These are phyloP conservation scores for Mollisia scopiformis DNA, from an alignment of 2,329 filamentous ascomycete genomes.

Conservation along the genomic window DNA sequence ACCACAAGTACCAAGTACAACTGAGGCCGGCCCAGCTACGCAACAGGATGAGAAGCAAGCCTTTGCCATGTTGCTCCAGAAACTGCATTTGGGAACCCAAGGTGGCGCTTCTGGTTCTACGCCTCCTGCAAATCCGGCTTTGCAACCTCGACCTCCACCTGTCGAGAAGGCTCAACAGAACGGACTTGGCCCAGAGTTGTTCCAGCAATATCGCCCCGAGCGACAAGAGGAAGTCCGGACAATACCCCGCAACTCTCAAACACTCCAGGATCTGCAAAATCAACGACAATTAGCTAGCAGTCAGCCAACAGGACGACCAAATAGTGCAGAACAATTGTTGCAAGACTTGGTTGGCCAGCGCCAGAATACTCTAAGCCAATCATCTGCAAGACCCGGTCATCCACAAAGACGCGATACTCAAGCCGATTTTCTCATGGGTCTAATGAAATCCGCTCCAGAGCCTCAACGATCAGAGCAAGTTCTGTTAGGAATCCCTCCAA, in stretches of 20 bases:
- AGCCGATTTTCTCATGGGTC: constrained; percentile 81
- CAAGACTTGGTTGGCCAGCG: constrained; percentile 64
- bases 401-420: constrained; percentile 54
- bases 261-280: constrained; percentile 54
- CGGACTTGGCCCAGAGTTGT: constrained; percentile 48
- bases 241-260: constrained; percentile 37
- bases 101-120: constrained; percentile 42
- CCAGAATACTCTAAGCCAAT: constrained; percentile 56
- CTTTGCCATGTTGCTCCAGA: constrained; percentile 80
- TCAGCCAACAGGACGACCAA: constrained; percentile 48
- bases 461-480: constrained; percentile 55
- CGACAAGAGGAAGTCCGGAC: constrained; percentile 33
- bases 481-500: constrained; percentile 45
- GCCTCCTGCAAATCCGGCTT: constrained; percentile 43
- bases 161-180: constrained; percentile 51
- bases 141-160: constrained; percentile 32
- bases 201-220: constrained; percentile 40
- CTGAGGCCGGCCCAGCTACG: constrained; percentile 21
- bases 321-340: constrained; percentile 55
- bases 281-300: constrained; percentile 43
- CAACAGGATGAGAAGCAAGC: constrained; percentile 74
- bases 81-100: constrained; percentile 70
- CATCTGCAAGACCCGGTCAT: constrained; percentile 49
- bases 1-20: constrained; percentile 28
- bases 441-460: constrained; percentile 69